phyloP scores from a whole-genome alignment of 169 alveolate species.

The Plasmodium gaboni region DNA sequence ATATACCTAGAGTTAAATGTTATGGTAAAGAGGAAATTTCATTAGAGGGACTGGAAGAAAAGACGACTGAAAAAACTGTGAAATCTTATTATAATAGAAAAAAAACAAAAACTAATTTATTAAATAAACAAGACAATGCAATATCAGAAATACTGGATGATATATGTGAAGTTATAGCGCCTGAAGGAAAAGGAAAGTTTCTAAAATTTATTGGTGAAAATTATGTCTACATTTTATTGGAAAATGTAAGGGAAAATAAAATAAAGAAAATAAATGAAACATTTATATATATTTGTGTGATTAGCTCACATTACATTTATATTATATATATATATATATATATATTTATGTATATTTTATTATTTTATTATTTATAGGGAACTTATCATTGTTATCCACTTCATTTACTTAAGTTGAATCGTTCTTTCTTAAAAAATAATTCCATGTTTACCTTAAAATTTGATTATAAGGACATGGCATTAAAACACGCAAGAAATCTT shows the following conservation, averaged over 20 bases:
- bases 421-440: conserved; percentile 56
- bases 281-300: neutral
- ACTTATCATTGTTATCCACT: conserved; percentile 75
- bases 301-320: neutral
- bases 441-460: conserved; percentile 17
- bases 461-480: conserved; percentile 50
- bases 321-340: neutral
- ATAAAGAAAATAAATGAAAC: neutral
- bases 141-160: conserved; percentile 49
- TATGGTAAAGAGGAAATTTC: conserved; percentile 37
- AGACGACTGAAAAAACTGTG: conserved; percentile 4
- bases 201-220: conserved; percentile 74
- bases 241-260: conserved; percentile 35
- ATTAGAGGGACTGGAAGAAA: conserved; percentile 8
- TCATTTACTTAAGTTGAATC: conserved; percentile 46
- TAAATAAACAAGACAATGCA: conserved; percentile 12
- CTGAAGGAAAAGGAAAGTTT: conserved; percentile 72
- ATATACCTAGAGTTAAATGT: conserved; percentile 20
- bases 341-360: neutral
- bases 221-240: conserved; percentile 71
- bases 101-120: neutral
- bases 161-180: conserved; percentile 65
- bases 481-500: conserved; percentile 69
- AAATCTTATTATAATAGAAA: neutral
- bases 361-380: conserved; percentile 44